Conservation (phyloP, 179 eudicot genomes). For the Amaranthus tricolor region DNA sequence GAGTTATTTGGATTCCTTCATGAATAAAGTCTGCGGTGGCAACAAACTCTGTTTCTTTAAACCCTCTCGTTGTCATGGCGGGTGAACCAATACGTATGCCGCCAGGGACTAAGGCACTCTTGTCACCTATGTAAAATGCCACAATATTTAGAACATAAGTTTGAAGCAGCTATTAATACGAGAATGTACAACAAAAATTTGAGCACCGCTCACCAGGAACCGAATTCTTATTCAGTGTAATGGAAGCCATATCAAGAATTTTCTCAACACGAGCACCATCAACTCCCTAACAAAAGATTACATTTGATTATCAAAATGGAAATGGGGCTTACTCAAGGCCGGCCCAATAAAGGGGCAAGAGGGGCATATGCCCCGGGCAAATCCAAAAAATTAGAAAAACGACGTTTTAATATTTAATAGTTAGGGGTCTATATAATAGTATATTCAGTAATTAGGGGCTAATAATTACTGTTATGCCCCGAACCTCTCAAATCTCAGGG, state of each 20-base stretch:
- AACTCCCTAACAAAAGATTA: constrained; percentile 39
- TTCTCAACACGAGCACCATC: constrained; percentile 91
- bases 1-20: constrained; percentile 68
- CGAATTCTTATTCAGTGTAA: constrained; percentile 83
- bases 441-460: too few species aligned
- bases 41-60: constrained; percentile 61
- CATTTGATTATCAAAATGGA: constrained; percentile 1
- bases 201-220: constrained; percentile 56
- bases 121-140: constrained; percentile 49
- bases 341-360: too few species aligned
- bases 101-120: constrained; percentile 81
- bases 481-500: too few species aligned
- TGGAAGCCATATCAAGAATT: constrained; percentile 83
- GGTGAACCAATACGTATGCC: constrained; percentile 89
- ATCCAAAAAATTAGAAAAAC: too few species aligned
- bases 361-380: too few species aligned
- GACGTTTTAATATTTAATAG: too few species aligned
- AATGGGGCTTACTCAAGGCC: background rate
- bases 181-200: background rate
- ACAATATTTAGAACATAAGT: background rate
- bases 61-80: constrained; percentile 87
- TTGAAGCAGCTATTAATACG: background rate
- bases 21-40: constrained; percentile 69
- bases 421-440: too few species aligned
- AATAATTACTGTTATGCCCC: too few species aligned